These are phyloP conservation scores for Trichoderma sp. DNA, from an alignment of 2,329 filamentous ascomycete genomes.

Conservation along the genomic window DNA sequence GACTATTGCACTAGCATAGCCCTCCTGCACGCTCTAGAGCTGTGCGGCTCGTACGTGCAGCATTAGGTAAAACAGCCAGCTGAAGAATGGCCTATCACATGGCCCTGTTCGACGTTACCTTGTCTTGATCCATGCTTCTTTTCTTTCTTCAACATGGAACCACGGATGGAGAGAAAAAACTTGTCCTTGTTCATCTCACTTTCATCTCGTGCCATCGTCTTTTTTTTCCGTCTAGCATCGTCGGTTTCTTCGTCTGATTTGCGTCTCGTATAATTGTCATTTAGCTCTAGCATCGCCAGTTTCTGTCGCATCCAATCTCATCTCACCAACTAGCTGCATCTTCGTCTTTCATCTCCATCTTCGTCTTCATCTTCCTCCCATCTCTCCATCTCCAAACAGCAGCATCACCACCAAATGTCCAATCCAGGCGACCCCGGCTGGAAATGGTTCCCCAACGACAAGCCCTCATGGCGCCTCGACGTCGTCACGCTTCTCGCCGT, in stretches of 20 bases:
- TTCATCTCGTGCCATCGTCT: background rate
- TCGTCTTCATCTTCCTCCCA: background rate
- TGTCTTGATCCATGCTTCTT: background rate
- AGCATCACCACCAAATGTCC: slow-evolving; percentile 24
- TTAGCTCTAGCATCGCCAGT: background rate
- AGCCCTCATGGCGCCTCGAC: slow-evolving; percentile 53
- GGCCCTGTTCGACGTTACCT: background rate
- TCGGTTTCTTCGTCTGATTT: background rate
- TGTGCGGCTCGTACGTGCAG: background rate
- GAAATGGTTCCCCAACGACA: slow-evolving; percentile 45
- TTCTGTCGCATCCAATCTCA: background rate
- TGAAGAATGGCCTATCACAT: background rate
- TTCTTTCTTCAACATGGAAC: background rate
- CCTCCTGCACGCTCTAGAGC: background rate
- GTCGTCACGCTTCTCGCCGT: slow-evolving; percentile 62
- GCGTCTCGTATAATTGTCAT: background rate
- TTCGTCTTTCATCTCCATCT: background rate
- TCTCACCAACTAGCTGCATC: background rate
- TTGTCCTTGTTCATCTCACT: background rate
- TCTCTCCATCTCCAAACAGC: background rate
- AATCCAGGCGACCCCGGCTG: slow-evolving; percentile 28
- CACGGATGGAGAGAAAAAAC: background rate
- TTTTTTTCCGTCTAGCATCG: background rate
- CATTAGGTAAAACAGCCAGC: background rate
- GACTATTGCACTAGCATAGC: background rate